Evolutionary conservation across 148 eudicot genomes (phyloP).

Genomic region (Rhododendron ferrugineum): DNA sequence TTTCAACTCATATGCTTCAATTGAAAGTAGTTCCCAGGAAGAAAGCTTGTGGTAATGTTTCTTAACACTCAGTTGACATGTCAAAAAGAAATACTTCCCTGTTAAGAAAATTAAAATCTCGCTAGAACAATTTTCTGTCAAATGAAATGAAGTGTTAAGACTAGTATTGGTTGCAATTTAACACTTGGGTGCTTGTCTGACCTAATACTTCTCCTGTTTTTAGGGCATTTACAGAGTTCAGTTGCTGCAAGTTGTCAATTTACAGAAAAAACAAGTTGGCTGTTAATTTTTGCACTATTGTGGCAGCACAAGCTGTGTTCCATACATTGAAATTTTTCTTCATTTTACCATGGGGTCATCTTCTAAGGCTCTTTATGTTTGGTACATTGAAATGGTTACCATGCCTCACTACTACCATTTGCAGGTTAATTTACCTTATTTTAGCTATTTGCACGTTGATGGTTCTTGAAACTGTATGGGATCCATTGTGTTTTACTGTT

Average conservation of each 20-base stretch:
- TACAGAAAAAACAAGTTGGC: neutral
- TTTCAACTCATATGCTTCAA: neutral
- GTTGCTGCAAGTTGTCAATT: too few relatives aligned
- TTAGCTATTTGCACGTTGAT: neutral
- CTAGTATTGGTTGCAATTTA: neutral
- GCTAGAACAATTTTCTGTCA: neutral
- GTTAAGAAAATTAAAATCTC: too few relatives aligned
- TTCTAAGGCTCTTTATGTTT: neutral
- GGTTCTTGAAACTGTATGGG: neutral
- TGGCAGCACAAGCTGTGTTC: neutral
- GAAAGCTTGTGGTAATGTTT: neutral
- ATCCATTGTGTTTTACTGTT: neutral
- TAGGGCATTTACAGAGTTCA: neutral
- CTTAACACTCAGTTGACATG: neutral
- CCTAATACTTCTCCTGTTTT: neutral
- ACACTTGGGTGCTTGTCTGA: neutral
- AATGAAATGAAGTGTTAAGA: neutral
- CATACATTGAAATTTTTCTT: neutral
- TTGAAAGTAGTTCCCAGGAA: neutral
- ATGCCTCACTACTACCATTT: neutral
- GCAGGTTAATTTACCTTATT: neutral
- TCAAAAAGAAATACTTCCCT: neutral
- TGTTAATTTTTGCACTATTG: neutral
- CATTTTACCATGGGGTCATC: neutral
- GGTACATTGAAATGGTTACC: neutral